A percentile compares a stretch with the other conserved stretches of the same genome.
Evolutionary conservation across 148 eudicot genomes (phyloP).

Genomic region (Spergularia marina): DNA sequence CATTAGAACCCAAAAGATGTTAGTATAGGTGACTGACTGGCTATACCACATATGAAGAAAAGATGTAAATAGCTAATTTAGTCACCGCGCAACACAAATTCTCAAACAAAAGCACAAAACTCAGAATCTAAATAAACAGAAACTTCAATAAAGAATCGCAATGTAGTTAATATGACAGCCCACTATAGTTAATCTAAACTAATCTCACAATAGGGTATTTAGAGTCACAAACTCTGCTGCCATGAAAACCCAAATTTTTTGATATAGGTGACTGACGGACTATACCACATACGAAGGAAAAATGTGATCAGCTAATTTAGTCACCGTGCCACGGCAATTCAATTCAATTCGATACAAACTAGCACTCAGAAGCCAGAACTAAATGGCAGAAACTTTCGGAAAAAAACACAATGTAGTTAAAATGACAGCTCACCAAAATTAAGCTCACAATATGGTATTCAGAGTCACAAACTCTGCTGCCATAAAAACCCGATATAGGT

Average conservation of each 20-base stretch:
- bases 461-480: constrained; percentile 2
- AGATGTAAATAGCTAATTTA: constrained; percentile 17
- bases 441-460: constrained; percentile 3
- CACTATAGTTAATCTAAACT: neutral
- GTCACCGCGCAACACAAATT: neutral
- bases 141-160: neutral
- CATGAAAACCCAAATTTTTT: neutral
- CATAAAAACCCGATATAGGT: constrained; percentile 23
- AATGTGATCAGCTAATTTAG: constrained; percentile 28
- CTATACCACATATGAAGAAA: neutral
- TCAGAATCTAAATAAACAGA: neutral
- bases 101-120: neutral
- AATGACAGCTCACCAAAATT: neutral
- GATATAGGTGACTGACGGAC: constrained; percentile 33
- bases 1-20: neutral
- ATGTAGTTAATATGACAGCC: constrained; percentile 4
- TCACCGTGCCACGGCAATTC: constrained; percentile 13
- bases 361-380: neutral
- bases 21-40: neutral
- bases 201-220: neutral
- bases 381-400: too few relatives aligned
- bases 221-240: constrained; percentile 1
- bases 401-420: neutral
- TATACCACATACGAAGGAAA: constrained; percentile 8
- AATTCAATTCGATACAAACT: neutral